Evolutionary conservation across 2,329 filamentous ascomycete species (phyloP), one percentile per base, ranked within the genome.

Genomic region (Seiridium unicorne): DNA sequence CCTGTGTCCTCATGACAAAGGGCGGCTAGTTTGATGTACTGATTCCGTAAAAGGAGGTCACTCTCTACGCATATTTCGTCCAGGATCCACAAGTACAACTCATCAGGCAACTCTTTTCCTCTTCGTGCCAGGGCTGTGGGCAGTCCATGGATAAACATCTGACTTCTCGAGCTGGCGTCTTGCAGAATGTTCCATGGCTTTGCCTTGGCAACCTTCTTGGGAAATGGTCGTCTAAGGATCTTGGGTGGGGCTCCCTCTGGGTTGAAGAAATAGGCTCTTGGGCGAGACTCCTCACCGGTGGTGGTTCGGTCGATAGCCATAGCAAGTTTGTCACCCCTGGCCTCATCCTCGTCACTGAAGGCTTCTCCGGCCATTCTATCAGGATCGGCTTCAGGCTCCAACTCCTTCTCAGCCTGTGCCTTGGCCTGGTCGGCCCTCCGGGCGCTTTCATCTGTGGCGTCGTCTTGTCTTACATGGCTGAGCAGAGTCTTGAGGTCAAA

Each of bases 21-120:
- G 40, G 78, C 74, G 57, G 84, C 74, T 3, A 92, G 72, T 49
- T 81, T 80, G 58, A 81, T 76, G 69, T 92, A 92, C 61, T 88
- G 84, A 58, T 80, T 72, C 55, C 86, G 81, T 47, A 91, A 70
- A 49, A 84, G 78, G 47, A 79, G 75, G 38, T 82, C 81, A 46
- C 76, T 73, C 66, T 90, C 86, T 2, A 77, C 70, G 58, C 82
- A 84, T 31, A 88, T 75, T 74, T 88, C 82, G 55, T 84, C 75
- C 5, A 90, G 68, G 3, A 92, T 76, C 90, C 90, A 93, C 13
- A 81, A 67, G 55, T 91, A 80, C 1, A 92, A 68, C 58, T 89
- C 82, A 61, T 91, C 84, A 0, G 89, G 85, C 10, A 92, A 70
- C 3, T 69, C 64, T 10, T 73, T 70, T 44, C 76, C 76, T 60